Conservation (phyloP, 352 stramenopile species). For the Globisporangium paddicum region DNA sequence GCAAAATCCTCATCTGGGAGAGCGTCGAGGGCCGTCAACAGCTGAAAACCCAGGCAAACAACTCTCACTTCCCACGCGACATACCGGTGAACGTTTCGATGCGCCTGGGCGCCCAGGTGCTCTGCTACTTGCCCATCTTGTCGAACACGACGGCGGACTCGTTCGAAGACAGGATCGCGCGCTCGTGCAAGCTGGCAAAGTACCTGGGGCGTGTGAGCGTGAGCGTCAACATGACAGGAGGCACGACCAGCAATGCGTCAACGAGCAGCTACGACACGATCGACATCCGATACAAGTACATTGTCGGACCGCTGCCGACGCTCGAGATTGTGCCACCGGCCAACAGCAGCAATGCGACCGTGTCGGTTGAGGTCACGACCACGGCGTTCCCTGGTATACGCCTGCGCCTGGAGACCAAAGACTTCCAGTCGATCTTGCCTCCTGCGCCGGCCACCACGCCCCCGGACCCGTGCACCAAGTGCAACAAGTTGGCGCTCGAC, state of each 20-base stretch:
- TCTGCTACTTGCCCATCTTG: slow-evolving; percentile 39
- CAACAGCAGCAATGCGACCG: slow-evolving; percentile 4
- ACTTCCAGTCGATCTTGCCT: slow-evolving; percentile 19
- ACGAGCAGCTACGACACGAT: slow-evolving; percentile 14
- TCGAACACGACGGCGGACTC: slow-evolving; percentile 16
- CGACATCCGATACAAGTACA: slow-evolving; percentile 40
- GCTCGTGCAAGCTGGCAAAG: slow-evolving; percentile 34
- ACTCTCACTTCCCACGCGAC: slow-evolving; percentile 6
- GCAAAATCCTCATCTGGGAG: slow-evolving; percentile 44
- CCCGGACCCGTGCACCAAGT: slow-evolving; percentile 17
- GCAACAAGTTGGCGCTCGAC: slow-evolving; percentile 33
- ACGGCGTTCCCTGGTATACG: slow-evolving; percentile 19
- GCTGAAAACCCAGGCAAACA: background rate
- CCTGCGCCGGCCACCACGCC: slow-evolving; percentile 6
- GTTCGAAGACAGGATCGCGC: slow-evolving; percentile 30
- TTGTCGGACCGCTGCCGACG: slow-evolving; percentile 40
- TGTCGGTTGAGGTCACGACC: background rate
- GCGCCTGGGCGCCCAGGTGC: slow-evolving; percentile 19
- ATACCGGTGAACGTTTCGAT: slow-evolving; percentile 31
- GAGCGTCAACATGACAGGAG: slow-evolving; percentile 18
- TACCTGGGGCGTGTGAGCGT: slow-evolving; percentile 37
- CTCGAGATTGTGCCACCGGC: slow-evolving; percentile 18
- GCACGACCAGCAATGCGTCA: slow-evolving; percentile 2
- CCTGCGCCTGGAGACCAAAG: slow-evolving; percentile 29
- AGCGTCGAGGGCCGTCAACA: slow-evolving; percentile 24